Evolutionary conservation across 768 basidiomycete genomes (phyloP).

Genomic region (Leucosporidium yakuticum): DNA sequence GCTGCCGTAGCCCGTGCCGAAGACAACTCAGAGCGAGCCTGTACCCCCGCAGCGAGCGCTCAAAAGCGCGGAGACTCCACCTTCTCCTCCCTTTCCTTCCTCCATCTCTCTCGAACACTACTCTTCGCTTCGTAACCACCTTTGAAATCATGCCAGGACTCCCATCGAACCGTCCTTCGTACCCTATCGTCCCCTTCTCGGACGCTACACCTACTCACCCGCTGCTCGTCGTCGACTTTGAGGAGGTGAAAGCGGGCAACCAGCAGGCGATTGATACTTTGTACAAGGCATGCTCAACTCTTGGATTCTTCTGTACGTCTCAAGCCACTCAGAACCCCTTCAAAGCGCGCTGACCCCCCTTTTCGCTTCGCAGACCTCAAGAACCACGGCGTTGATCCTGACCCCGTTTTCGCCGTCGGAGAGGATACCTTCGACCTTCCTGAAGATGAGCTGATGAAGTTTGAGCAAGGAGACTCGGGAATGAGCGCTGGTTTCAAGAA

Average conservation of each 20-base stretch:
- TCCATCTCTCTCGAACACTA: too few species aligned
- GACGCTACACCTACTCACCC: constrained; percentile 54
- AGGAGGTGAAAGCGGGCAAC: constrained; percentile 49
- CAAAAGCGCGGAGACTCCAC: too few species aligned
- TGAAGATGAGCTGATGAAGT: constrained; percentile 56
- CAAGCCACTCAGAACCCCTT: constrained; percentile 40
- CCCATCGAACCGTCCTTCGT: neutral
- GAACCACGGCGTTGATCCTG: constrained; percentile 54
- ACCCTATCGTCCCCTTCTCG: constrained; percentile 48
- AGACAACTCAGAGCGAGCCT: too few species aligned
- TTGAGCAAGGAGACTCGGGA: constrained; percentile 59
- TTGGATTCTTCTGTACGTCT: constrained; percentile 56
- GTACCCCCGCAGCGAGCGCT: too few species aligned
- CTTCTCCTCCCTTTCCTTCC: too few species aligned
- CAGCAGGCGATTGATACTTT: constrained; percentile 51
- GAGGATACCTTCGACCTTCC: constrained; percentile 54
- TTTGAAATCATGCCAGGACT: too few species aligned
- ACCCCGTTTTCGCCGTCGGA: constrained; percentile 56
- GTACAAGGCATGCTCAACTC: constrained; percentile 55
- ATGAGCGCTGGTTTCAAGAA: constrained; percentile 57
- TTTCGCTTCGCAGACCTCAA: constrained; percentile 42
- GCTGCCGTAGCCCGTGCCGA: too few species aligned
- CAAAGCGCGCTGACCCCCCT: neutral
- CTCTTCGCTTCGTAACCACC: too few species aligned
- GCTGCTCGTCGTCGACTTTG: constrained; percentile 55